A percentile compares a stretch with the other conserved stretches of the same genome.
These are phyloP conservation scores for Apophysomyces ossiformis DNA, from an alignment of 371 early-diverging fungal genomes.

Conservation along the genomic window DNA sequence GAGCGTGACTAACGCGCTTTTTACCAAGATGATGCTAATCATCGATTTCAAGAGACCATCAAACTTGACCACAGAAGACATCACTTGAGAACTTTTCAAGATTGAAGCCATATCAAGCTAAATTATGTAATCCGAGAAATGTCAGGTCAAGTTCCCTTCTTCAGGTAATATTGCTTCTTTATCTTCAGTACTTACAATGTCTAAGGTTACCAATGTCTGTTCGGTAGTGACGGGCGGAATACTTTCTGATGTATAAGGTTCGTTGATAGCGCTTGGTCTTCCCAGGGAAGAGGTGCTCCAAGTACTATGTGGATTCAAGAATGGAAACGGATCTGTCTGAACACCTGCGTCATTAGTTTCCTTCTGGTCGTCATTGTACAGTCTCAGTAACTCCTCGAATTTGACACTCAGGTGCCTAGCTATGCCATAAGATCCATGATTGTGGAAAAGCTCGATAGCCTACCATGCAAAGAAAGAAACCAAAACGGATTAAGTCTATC, in stretches of 20 bases:
- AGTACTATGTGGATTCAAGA: conserved; percentile 33
- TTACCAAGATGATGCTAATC: conserved; percentile 44
- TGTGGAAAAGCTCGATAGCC: conserved; percentile 33
- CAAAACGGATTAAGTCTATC: too few relatives aligned
- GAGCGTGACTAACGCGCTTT: too few relatives aligned
- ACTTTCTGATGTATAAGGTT: conserved; percentile 35
- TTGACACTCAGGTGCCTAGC: conserved; percentile 38
- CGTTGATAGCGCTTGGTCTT: conserved; percentile 27
- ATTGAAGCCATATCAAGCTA: conserved; percentile 51
- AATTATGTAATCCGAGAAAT: too few relatives aligned
- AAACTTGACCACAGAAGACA: conserved; percentile 52
- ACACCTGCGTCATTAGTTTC: conserved; percentile 38
- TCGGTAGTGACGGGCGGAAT: conserved; percentile 49
- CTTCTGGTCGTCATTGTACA: conserved; percentile 32
- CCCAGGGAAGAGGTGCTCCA: conserved; percentile 45
- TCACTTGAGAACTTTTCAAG: conserved; percentile 53
- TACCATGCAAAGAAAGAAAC: neutral
- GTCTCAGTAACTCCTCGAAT: conserved; percentile 26
- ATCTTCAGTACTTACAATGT: conserved; percentile 34
- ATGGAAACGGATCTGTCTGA: conserved; percentile 51
- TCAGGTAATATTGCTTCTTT: neutral
- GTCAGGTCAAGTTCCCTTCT: too few relatives aligned
- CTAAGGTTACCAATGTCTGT: conserved; percentile 45
- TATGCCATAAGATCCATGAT: conserved; percentile 47
- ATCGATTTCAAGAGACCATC: conserved; percentile 42